Evolutionary conservation across 257 asterid species (phyloP).

Genomic region (Nicotiana tabacum): DNA sequence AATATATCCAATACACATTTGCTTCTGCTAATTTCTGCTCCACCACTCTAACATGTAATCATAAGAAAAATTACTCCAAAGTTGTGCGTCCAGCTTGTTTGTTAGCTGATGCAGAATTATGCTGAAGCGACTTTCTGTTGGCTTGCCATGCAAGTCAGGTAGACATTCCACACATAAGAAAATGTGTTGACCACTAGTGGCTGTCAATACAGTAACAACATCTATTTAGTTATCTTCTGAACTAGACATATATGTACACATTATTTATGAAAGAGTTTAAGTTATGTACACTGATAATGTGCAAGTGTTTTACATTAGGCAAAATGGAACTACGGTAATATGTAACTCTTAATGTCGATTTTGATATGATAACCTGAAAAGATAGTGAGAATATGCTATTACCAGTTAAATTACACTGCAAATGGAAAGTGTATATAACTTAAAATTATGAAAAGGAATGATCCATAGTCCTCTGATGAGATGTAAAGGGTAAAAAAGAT

Average conservation of each 20-base stretch:
- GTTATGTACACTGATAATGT: neutral
- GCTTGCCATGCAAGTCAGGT: conserved; percentile 76
- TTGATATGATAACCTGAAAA: neutral
- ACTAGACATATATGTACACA: neutral
- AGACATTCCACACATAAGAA: conserved; percentile 75
- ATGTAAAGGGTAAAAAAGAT: too few relatives aligned
- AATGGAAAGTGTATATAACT: too few relatives aligned
- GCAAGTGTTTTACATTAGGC: neutral
- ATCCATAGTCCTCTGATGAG: too few relatives aligned
- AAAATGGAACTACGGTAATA: too few relatives aligned
- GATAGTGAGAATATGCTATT: neutral
- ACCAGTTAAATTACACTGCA: neutral
- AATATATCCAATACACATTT: neutral
- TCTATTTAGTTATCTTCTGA: neutral
- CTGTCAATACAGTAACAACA: conserved; percentile 36
- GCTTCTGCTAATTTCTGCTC: neutral
- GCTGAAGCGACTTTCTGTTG: conserved; percentile 39
- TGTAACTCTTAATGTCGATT: too few relatives aligned
- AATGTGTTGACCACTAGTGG: conserved; percentile 74
- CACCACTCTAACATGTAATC: neutral
- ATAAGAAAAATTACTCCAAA: neutral
- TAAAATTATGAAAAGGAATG: too few relatives aligned
- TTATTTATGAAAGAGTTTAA: neutral
- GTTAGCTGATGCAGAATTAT: conserved; percentile 17
- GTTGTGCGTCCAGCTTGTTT: neutral